Conservation (phyloP, 441 rosid genomes). For the Brassica balearica region DNA sequence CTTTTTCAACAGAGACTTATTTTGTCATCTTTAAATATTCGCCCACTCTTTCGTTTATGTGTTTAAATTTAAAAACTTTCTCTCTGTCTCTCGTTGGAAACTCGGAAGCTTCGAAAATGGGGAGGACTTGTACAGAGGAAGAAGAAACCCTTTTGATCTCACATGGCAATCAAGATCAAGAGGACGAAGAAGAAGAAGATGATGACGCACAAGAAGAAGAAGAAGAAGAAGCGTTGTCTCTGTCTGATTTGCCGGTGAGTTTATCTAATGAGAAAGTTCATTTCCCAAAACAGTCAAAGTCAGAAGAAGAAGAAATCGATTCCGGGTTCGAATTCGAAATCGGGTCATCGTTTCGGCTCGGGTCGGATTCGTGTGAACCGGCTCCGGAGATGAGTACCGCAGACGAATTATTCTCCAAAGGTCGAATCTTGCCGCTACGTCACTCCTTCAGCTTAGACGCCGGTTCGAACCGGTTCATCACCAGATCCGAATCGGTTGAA, state of each 20-base stretch:
- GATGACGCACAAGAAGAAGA: conserved; percentile 35
- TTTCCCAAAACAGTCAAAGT: conserved; percentile 22
- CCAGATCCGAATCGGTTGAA: conserved; percentile 76
- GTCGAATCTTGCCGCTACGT: conserved; percentile 80
- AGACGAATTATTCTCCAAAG: conserved; percentile 85
- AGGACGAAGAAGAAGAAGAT: conserved; percentile 2
- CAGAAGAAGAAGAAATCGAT: conserved; percentile 52
- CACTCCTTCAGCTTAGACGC: conserved; percentile 63
- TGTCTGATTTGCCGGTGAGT: conserved; percentile 69
- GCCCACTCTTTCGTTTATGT: conserved; percentile 25
- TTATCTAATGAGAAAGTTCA: conserved; percentile 37
- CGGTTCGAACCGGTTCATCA: conserved; percentile 40
- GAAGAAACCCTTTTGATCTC: conserved; percentile 37
- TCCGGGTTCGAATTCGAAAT: conserved; percentile 55
- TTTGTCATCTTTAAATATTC: conserved; percentile 37
- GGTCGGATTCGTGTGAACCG: conserved; percentile 46
- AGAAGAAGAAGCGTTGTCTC: conserved; percentile 74
- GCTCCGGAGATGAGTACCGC: conserved; percentile 79
- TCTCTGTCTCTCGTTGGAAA: conserved; percentile 41
- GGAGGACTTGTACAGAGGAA: conserved; percentile 40
- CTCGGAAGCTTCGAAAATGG: conserved; percentile 45
- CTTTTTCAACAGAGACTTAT: conserved; percentile 35
- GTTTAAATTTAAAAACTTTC: conserved; percentile 10
- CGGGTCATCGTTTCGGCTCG: conserved; percentile 50
- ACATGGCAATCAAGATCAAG: conserved; percentile 25